Evolutionary conservation across 2,329 filamentous ascomycete species (phyloP).

Genomic region (Shiraia bambusicola): DNA sequence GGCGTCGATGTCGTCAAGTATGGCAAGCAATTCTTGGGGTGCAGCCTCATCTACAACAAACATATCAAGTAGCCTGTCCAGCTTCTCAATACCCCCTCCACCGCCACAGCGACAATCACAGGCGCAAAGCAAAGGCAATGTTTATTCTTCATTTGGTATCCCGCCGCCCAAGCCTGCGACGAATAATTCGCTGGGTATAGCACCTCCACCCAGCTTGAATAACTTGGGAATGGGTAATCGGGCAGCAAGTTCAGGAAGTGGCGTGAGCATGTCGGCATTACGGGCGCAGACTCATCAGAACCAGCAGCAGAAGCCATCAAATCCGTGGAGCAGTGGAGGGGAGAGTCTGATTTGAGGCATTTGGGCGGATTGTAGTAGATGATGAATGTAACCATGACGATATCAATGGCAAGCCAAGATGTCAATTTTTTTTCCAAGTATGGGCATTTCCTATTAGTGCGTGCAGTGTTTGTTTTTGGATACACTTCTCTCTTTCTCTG

Average conservation of each 20-base stretch:
- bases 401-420: too few species aligned
- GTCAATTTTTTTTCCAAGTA: too few species aligned
- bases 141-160: conserved; percentile 42
- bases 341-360: conserved; percentile 33
- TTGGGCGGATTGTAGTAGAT: neutral
- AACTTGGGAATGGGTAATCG: conserved; percentile 11
- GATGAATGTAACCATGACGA: conserved; percentile 1
- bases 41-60: conserved; percentile 14
- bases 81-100: conserved; percentile 56
- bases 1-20: conserved; percentile 17
- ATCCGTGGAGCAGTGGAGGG: conserved; percentile 23
- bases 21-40: conserved; percentile 29
- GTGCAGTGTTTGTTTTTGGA: too few species aligned
- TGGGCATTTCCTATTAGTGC: too few species aligned
- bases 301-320: conserved; percentile 22
- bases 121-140: conserved; percentile 19
- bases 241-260: conserved; percentile 25
- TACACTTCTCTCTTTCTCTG: too few species aligned
- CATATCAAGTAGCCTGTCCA: conserved; percentile 32
- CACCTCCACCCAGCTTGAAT: conserved; percentile 23
- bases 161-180: conserved; percentile 36
- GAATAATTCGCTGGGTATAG: conserved; percentile 27
- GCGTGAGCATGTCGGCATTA: conserved; percentile 30
- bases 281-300: conserved; percentile 27
- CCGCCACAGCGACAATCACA: conserved; percentile 19